These are phyloP conservation scores for Salix udensis DNA, from an alignment of 345 rosid species.

Conservation along the genomic window DNA sequence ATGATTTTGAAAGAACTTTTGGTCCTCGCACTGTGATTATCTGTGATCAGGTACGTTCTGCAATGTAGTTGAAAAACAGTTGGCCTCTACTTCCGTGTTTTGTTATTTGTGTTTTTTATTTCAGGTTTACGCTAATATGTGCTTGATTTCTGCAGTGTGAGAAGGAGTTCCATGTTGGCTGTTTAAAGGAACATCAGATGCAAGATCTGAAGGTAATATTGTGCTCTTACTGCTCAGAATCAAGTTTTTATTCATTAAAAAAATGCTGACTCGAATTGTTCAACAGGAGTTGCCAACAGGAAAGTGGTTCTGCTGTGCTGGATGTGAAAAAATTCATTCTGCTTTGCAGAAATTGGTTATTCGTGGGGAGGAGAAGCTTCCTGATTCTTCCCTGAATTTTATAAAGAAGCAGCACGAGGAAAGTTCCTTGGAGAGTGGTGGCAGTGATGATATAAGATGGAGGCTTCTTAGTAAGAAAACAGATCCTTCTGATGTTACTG, in stretches of 20 bases:
- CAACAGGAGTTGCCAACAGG: conserved; percentile 85
- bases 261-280: conserved; percentile 14
- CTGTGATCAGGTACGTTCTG: conserved; percentile 77
- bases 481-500: conserved; percentile 46
- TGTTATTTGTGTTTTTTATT: background rate
- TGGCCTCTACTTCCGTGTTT: background rate
- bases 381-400: conserved; percentile 42
- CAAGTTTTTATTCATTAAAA: background rate
- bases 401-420: conserved; percentile 48
- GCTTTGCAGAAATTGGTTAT: conserved; percentile 49
- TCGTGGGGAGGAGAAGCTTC: conserved; percentile 75
- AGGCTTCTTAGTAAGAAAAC: conserved; percentile 67
- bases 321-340: conserved; percentile 49
- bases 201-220: conserved; percentile 68
- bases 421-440: conserved; percentile 26
- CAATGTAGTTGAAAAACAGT: background rate
- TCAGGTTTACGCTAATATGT: background rate
- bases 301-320: conserved; percentile 75
- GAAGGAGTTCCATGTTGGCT: conserved; percentile 92
- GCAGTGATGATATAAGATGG: conserved; percentile 68
- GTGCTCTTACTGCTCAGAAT: background rate
- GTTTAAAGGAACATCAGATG: conserved; percentile 73
- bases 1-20: conserved; percentile 65
- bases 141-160: conserved; percentile 49
- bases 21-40: conserved; percentile 81